Base-by-base conservation (phyloP, 2,329 filamentous ascomycete genomes). In the Cephalotrichum gorgonifer region DNA sequence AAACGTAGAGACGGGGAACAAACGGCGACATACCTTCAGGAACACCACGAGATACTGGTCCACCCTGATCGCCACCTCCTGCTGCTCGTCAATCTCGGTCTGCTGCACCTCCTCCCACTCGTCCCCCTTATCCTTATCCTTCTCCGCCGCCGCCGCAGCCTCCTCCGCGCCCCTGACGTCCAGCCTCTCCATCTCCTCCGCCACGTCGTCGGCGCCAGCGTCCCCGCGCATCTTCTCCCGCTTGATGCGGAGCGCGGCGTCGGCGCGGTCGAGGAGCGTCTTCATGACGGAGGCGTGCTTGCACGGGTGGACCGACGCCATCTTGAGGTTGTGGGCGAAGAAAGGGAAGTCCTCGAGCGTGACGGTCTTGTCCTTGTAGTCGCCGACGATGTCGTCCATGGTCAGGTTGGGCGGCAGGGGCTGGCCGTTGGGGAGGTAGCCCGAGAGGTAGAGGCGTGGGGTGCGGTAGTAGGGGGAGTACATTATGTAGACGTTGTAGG, bases 271-370 rank as follows among this genome's bases (percentile, higher is more conserved):
- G 35, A 98, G 83, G 4, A 98, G 79, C 22, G 88, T 88, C 71
- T 97, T 98, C 93, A 98, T 98, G 57, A 98, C 93, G 26, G 86
- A 86, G 9, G 93, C 93, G 64, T 98, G 93, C 64, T 93, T 94
- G 78, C 93, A 98, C 3, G 93, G 93, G 62, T 98, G 93, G 14
- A 98, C 87, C 28, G 86, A 93, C 30, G 91, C 93, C 79, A 96
- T 98, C 73, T 96, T 95, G 63, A 96, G 81, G 58, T 83, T 84
- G 61, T 87, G 85, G 55, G 88, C 86, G 64, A 94, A 93, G 72
- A 95, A 96, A 43, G 88, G 89, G 63, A 98, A 98, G 67, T 96
- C 89, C 64, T 98, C 93, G 51, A 97, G 81, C 2, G 93, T 98
- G 52, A 98, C 93, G 0, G 93, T 98, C 75, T 98, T 98, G 72